These are phyloP conservation scores for Penicillium sp. DNA, from an alignment of 2,329 filamentous ascomycete species.

Conservation along the genomic window DNA sequence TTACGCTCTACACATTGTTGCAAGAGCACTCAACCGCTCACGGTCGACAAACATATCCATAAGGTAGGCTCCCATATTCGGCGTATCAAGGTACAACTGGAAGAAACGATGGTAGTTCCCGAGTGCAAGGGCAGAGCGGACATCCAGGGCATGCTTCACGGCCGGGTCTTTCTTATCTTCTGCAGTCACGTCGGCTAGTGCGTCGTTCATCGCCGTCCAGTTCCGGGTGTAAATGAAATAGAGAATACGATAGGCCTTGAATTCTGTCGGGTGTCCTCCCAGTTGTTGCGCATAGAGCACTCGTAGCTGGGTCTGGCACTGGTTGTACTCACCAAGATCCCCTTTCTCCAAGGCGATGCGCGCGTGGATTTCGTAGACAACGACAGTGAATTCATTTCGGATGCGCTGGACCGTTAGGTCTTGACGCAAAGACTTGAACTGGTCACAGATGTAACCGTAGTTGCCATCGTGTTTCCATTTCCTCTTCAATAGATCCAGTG, in stretches of 20 bases:
- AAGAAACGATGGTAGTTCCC: constrained; percentile 99
- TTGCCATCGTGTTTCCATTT: constrained; percentile 94
- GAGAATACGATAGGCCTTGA: constrained; percentile 98
- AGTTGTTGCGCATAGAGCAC: constrained; percentile 84
- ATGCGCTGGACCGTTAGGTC: constrained; percentile 97
- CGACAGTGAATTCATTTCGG: constrained; percentile 93
- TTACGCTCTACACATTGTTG: constrained; percentile 93
- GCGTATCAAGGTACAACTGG: constrained; percentile 88
- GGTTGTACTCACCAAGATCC: constrained; percentile 99
- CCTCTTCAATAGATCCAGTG: constrained; percentile 83
- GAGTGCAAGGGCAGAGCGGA: constrained; percentile 85
- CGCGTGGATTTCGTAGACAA: constrained; percentile 95
- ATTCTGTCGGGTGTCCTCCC: constrained; percentile 88
- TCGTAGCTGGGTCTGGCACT: constrained; percentile 97
- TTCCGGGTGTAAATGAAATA: constrained; percentile 99
- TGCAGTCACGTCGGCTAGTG: constrained; percentile 96
- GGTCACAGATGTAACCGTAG: constrained; percentile 97
- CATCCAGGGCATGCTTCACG: constrained; percentile 86
- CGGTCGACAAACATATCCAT: constrained; percentile 99
- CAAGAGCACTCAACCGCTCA: constrained; percentile 85
- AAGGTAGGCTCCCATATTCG: constrained; percentile 95
- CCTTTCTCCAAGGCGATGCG: constrained; percentile 96
- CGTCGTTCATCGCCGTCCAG: constrained; percentile 95
- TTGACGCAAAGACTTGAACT: constrained; percentile 98
- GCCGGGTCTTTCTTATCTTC: constrained; percentile 85